Percentiles rank a stretch among this genome's conserved stretches.
phyloP scores from a whole-genome alignment of 495 filamentous ascomycete species.

The Daldinia concentrica region DNA sequence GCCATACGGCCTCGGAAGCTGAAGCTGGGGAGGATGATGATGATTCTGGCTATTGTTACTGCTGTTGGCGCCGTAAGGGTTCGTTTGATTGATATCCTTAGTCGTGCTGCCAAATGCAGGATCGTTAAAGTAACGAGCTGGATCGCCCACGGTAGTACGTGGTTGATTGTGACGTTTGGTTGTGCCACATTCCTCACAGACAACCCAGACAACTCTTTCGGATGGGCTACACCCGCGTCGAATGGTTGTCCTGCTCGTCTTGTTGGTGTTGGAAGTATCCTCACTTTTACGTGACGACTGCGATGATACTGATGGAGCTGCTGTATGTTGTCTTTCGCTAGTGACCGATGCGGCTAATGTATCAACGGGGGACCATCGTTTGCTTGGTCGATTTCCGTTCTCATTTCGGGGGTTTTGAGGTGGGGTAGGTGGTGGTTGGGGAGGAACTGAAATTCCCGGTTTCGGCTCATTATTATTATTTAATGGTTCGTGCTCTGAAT shows the following conservation, averaged over 20 bases:
- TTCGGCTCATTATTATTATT: not conserved
- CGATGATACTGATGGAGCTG: slow-evolving; percentile 44
- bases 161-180: slow-evolving; percentile 45
- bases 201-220: slow-evolving; percentile 46
- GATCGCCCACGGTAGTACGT: slow-evolving; percentile 38
- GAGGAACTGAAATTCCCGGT: not conserved
- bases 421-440: slow-evolving; percentile 18
- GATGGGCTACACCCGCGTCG: slow-evolving; percentile 42
- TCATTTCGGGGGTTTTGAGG: slow-evolving; percentile 16
- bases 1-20: slow-evolving; percentile 33
- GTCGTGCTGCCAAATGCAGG: slow-evolving; percentile 19
- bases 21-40: slow-evolving; percentile 19
- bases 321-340: slow-evolving; percentile 31
- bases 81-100: slow-evolving; percentile 10
- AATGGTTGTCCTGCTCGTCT: slow-evolving; percentile 37
- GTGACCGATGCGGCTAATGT: slow-evolving; percentile 38
- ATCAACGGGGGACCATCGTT: slow-evolving; percentile 46
- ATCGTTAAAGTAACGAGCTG: slow-evolving; percentile 47
- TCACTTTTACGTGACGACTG: slow-evolving; percentile 38
- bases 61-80: not conserved
- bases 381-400: slow-evolving; percentile 40
- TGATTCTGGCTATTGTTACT: slow-evolving; percentile 18
- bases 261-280: slow-evolving; percentile 37
- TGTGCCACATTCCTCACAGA: slow-evolving; percentile 47
- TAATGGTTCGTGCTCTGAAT: slow-evolving; percentile 1